A percentile compares a stretch with the other conserved stretches of the same genome.
Conservation (phyloP, 495 filamentous ascomycete genomes). For the Cairneyella variabilis region DNA sequence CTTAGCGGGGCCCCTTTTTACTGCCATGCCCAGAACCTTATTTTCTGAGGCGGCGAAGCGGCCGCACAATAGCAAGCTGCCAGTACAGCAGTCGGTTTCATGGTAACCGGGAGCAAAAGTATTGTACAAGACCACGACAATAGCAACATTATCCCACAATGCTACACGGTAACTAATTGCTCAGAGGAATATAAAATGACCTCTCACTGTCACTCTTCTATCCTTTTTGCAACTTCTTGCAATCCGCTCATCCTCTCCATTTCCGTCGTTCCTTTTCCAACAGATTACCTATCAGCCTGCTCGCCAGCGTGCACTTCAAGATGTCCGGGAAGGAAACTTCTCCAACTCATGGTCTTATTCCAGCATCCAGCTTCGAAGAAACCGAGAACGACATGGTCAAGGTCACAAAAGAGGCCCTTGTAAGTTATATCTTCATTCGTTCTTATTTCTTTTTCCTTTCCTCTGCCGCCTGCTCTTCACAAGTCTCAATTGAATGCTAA, state of each 20-base stretch:
- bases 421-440: too few relatives aligned
- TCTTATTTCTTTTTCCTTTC: constrained; percentile 5
- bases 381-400: constrained; percentile 13
- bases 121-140: constrained; percentile 4
- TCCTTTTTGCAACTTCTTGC: constrained; percentile 16
- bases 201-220: constrained; percentile 8
- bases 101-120: too few relatives aligned
- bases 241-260: constrained; percentile 6
- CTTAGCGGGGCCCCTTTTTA: too few relatives aligned
- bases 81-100: too few relatives aligned
- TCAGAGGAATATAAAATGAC: constrained; percentile 23
- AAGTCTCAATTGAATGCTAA: constrained; percentile 20
- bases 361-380: constrained; percentile 6
- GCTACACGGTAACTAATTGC: not conserved
- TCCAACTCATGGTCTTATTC: constrained; percentile 21
- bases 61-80: too few relatives aligned
- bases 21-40: too few relatives aligned
- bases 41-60: too few relatives aligned
- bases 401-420: too few relatives aligned
- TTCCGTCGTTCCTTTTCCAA: constrained; percentile 21
- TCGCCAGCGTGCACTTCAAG: constrained; percentile 4
- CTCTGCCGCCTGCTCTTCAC: not conserved
- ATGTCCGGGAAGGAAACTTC: constrained; percentile 24
- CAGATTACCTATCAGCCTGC: constrained; percentile 11
- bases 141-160: constrained; percentile 7